Percentiles rank a stretch among this genome's conserved stretches.
phyloP scores from a whole-genome alignment of 2,329 filamentous ascomycete genomes.

The Bipolaris sorokiniana region DNA sequence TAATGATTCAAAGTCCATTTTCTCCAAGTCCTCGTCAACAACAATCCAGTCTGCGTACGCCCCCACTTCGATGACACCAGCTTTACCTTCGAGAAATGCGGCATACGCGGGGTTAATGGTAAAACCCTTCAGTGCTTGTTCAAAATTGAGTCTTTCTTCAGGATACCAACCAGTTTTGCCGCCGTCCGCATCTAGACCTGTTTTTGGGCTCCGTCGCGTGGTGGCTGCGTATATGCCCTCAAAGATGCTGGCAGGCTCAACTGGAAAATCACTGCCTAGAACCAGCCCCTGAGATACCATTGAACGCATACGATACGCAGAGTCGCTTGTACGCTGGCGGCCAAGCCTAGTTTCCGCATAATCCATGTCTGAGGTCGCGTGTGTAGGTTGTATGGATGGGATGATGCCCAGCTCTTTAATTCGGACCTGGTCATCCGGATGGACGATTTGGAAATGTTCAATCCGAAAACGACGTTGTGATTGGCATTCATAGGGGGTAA shows the following conservation, averaged over 20 bases:
- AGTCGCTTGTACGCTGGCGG: slow-evolving; percentile 56
- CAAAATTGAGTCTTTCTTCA: slow-evolving; percentile 64
- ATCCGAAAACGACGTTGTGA: slow-evolving; percentile 66
- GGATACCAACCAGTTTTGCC: slow-evolving; percentile 62
- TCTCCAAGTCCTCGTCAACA: slow-evolving; percentile 64
- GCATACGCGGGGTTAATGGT: slow-evolving; percentile 65
- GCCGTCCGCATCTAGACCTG: slow-evolving; percentile 52
- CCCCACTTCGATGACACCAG: slow-evolving; percentile 65
- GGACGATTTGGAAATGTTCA: slow-evolving; percentile 74
- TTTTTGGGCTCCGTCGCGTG: slow-evolving; percentile 64
- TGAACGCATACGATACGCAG: slow-evolving; percentile 71
- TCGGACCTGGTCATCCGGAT: slow-evolving; percentile 67
- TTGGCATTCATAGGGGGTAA: slow-evolving; percentile 57
- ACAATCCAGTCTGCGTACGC: slow-evolving; percentile 74
- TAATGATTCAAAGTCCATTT: slow-evolving; percentile 57
- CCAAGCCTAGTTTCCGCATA: slow-evolving; percentile 69
- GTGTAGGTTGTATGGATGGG: slow-evolving; percentile 73
- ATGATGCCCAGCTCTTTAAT: slow-evolving; percentile 66
- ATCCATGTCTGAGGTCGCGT: slow-evolving; percentile 73
- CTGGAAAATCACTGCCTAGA: slow-evolving; percentile 73
- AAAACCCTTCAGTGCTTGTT: slow-evolving; percentile 68
- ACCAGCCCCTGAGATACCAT: slow-evolving; percentile 62
- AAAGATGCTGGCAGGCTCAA: slow-evolving; percentile 71
- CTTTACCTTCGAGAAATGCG: slow-evolving; percentile 64
- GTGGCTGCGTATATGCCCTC: slow-evolving; percentile 73